A percentile compares a stretch with the other conserved stretches of the same genome.
phyloP scores from a whole-genome alignment of 2,329 filamentous ascomycete species.

The Pleomassaria siparia region DNA sequence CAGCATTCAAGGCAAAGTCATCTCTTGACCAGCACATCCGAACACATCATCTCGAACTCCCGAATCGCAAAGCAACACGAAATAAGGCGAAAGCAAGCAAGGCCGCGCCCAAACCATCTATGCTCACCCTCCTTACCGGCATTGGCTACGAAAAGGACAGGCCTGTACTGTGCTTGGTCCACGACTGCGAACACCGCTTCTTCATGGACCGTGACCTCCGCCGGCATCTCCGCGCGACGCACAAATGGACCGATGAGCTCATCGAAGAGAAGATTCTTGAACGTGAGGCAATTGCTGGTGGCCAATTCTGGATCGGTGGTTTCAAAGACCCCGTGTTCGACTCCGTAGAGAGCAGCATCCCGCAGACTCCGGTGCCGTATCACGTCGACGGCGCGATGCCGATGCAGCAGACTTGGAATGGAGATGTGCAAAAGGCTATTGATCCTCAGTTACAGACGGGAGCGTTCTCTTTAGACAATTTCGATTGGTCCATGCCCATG shows the following conservation, averaged over 20 bases:
- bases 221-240: slow-evolving; percentile 53
- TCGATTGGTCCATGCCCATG: background rate
- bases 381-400: background rate
- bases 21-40: slow-evolving; percentile 83
- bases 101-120: slow-evolving; percentile 29
- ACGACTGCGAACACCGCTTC: slow-evolving; percentile 57
- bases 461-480: background rate
- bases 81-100: slow-evolving; percentile 43
- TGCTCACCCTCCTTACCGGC: slow-evolving; percentile 56
- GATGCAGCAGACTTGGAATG: no score
- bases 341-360: slow-evolving; percentile 32
- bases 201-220: slow-evolving; percentile 60
- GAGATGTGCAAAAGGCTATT: slow-evolving; percentile 9
- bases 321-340: slow-evolving; percentile 24
- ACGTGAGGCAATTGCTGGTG: slow-evolving; percentile 44
- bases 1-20: slow-evolving; percentile 73
- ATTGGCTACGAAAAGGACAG: slow-evolving; percentile 54
- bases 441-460: slow-evolving; percentile 10
- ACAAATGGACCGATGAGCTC: slow-evolving; percentile 39
- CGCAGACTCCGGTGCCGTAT: slow-evolving; percentile 32
- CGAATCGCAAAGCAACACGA: slow-evolving; percentile 40
- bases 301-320: slow-evolving; percentile 51
- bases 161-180: slow-evolving; percentile 55
- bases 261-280: slow-evolving; percentile 44
- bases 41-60: slow-evolving; percentile 73